phyloP scores from a whole-genome alignment of 129 eudicot genomes.

The Flaveria ramosissima region DNA sequence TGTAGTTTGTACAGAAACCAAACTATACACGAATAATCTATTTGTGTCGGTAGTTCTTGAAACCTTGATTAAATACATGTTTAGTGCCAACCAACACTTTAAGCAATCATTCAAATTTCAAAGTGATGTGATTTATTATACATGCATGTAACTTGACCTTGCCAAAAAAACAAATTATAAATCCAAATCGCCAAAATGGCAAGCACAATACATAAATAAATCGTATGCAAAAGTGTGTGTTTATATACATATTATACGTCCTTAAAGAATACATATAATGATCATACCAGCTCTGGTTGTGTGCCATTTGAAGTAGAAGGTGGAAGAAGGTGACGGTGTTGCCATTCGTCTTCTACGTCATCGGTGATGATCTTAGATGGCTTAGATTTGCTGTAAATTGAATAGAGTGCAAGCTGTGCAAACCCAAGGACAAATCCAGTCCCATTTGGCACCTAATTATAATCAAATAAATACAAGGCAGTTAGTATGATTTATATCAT shows the following conservation, averaged over 20 bases:
- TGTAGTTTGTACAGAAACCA: too few species aligned
- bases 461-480: neutral
- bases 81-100: too few species aligned
- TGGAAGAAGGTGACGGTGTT: slow-evolving; percentile 36
- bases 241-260: neutral
- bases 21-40: too few species aligned
- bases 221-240: neutral
- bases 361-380: slow-evolving; percentile 9
- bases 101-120: too few species aligned
- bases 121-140: too few species aligned
- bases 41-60: too few species aligned
- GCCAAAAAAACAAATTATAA: neutral
- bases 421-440: slow-evolving; percentile 52
- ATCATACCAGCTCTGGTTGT: neutral
- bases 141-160: too few species aligned
- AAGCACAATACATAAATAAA: neutral
- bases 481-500: slow-evolving; percentile 1
- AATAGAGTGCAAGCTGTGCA: slow-evolving; percentile 50
- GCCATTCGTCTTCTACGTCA: slow-evolving; percentile 28
- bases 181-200: neutral
- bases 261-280: too few species aligned
- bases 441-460: slow-evolving; percentile 60
- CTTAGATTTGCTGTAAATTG: slow-evolving; percentile 32
- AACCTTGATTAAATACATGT: too few species aligned
- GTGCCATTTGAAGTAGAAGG: slow-evolving; percentile 12